Conservation (phyloP, 106 monocot genomes). For the Vanilla planifolia region DNA sequence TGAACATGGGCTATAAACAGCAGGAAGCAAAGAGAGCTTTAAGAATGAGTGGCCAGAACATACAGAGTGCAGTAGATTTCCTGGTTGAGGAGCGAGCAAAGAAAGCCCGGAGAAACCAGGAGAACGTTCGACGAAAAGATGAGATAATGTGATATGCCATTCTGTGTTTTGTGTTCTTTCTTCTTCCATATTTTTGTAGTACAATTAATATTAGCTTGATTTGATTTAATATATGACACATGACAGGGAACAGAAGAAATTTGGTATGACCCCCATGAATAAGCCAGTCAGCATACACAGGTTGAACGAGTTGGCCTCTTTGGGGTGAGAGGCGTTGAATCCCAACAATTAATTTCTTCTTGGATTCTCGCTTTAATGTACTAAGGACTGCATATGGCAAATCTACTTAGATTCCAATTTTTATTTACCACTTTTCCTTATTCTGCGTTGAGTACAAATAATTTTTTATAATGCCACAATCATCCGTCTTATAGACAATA, state of each 20-base stretch:
- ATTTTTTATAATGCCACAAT: too few species aligned
- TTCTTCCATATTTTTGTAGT: constrained; percentile 3
- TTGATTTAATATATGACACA: neutral
- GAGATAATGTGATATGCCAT: constrained; percentile 53
- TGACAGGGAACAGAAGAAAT: constrained; percentile 73
- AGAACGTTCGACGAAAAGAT: constrained; percentile 32
- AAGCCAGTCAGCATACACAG: constrained; percentile 64
- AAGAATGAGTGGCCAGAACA: constrained; percentile 75
- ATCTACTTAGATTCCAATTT: too few species aligned
- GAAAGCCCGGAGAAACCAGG: constrained; percentile 42
- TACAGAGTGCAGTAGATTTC: constrained; percentile 74
- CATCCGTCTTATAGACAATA: too few species aligned
- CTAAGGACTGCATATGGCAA: too few species aligned
- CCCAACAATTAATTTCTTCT: neutral
- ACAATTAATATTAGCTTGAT: neutral
- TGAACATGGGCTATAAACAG: constrained; percentile 89
- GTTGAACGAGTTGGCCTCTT: constrained; percentile 61
- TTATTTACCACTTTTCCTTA: too few species aligned
- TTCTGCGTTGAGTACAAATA: too few species aligned
- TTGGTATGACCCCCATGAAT: constrained; percentile 71
- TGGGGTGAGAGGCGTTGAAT: constrained; percentile 44
- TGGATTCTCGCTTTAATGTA: neutral
- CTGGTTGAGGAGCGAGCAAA: constrained; percentile 72
- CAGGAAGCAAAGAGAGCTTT: constrained; percentile 71
- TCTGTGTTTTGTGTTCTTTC: neutral